Evolutionary conservation across 2,329 filamentous ascomycete species (phyloP), one percentile per base, ranked within the genome.

Genomic region (Fusarium pseudonygamai): DNA sequence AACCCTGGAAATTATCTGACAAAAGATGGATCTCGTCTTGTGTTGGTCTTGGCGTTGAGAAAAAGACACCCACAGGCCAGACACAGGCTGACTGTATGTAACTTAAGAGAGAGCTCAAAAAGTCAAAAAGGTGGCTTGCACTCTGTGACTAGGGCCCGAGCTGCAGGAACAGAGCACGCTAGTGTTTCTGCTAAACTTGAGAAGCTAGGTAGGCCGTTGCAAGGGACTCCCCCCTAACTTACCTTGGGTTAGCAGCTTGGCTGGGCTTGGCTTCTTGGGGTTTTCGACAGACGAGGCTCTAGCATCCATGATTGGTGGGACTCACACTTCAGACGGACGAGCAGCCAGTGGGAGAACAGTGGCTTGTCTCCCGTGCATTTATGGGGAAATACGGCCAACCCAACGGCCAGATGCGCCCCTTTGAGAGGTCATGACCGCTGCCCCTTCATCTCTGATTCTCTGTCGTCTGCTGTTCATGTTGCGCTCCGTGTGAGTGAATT

Each of bases 121-220:
- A 62, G 45, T 24, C 42, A 30, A 36, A 67, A 61, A 58, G 40
- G 57, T 57, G 69, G 72, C 50, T 64, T 72, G 62, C 55, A 46
- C 60, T 61, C 55, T 55, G 59, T 66, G 60, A 69, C 68, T 47
- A 67, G 59, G 66, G 62, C 42, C 46, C 59, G 63, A 70, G 65
- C 69, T 73, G 78, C 78, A 81, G 79, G 79, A 78, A 80, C 78
- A 74, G 49, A 72, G 64, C 39, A 59, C 77, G 78, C 79, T 81
- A 81, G 78, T 75, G 79, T 81, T 81, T 81, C 79, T 72, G 66
- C 67, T 81, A 78, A 72, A 67, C 71, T 43, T 59, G 46, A 37
- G 30, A 60, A 58, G 55, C 24, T 45, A 64, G 45, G 56, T 45
- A 64, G 45, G 56, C 22, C 36, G 36, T 63, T 62, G 59, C 76